phyloP scores from a whole-genome alignment of 2,329 filamentous ascomycete species.

The Epichloe sp. region DNA sequence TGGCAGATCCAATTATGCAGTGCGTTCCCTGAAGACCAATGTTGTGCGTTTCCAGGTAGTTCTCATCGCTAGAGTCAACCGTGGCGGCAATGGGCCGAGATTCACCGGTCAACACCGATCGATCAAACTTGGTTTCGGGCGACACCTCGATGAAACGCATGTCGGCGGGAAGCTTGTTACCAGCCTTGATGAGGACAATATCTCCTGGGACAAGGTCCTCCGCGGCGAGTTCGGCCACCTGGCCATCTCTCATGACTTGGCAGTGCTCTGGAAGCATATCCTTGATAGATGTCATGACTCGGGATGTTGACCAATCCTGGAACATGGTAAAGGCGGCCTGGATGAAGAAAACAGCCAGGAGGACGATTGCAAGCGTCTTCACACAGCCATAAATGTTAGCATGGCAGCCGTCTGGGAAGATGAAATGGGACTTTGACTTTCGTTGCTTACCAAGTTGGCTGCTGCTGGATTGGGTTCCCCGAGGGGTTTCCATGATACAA shows the following conservation, averaged over 20 bases:
- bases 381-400: background rate
- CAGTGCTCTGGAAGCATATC: slow-evolving; percentile 68
- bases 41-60: slow-evolving; percentile 64
- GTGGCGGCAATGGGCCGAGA: slow-evolving; percentile 50
- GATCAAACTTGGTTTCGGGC: slow-evolving; percentile 58
- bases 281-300: slow-evolving; percentile 69
- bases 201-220: slow-evolving; percentile 60
- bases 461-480: slow-evolving; percentile 50
- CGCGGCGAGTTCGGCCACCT: slow-evolving; percentile 34
- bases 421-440: background rate
- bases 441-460: slow-evolving; percentile 40
- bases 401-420: background rate
- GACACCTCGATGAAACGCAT: slow-evolving; percentile 57
- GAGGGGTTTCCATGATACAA: slow-evolving; percentile 64
- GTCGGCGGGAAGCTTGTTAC: slow-evolving; percentile 63
- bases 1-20: slow-evolving; percentile 54
- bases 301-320: slow-evolving; percentile 63
- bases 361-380: slow-evolving; percentile 55
- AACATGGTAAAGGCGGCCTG: slow-evolving; percentile 58
- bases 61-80: slow-evolving; percentile 53
- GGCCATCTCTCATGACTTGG: slow-evolving; percentile 47
- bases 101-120: slow-evolving; percentile 59
- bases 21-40: slow-evolving; percentile 73
- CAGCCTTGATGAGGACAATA: slow-evolving; percentile 52
- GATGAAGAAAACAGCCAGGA: slow-evolving; percentile 55